A percentile compares a stretch with the other conserved stretches of the same genome.
phyloP scores from a whole-genome alignment of 2,329 filamentous ascomycete genomes.

The Trichoderma harzianum region DNA sequence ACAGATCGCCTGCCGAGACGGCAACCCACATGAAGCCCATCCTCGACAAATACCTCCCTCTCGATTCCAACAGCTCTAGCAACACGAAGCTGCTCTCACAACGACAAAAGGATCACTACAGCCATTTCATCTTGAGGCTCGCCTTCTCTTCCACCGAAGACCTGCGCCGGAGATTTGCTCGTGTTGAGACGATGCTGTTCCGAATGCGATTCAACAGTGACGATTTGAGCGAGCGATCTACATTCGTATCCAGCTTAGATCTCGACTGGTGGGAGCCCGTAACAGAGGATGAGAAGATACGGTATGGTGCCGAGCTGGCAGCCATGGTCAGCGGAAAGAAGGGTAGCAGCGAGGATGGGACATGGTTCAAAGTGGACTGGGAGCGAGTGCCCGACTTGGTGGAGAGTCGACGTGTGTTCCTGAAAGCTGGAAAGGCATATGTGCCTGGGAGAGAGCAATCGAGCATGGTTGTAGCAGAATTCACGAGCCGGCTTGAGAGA shows the following conservation, averaged over 20 bases:
- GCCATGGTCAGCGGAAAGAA: conserved; percentile 43
- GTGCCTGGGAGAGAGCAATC: conserved; percentile 84
- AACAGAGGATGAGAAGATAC: conserved; percentile 70
- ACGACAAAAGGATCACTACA: conserved; percentile 93
- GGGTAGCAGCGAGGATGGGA: conserved; percentile 64
- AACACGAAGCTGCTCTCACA: conserved; percentile 61
- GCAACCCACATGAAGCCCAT: conserved; percentile 78
- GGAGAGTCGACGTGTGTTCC: conserved; percentile 70
- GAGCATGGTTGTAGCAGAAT: conserved; percentile 87
- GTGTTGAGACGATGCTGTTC: conserved; percentile 88
- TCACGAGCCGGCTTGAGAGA: conserved; percentile 72
- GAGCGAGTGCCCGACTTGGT: conserved; percentile 87
- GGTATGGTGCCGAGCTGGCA: conserved; percentile 59
- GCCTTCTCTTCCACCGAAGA: conserved; percentile 93
- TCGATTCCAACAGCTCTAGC: conserved; percentile 69
- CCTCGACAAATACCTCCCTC: conserved; percentile 80
- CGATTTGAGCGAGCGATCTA: conserved; percentile 65
- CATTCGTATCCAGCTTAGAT: conserved; percentile 73
- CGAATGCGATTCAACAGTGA: conserved; percentile 77
- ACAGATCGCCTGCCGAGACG: conserved; percentile 80
- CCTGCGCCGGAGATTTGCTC: conserved; percentile 76
- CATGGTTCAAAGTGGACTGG: conserved; percentile 97
- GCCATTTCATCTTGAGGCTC: conserved; percentile 91
- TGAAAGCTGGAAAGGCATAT: conserved; percentile 82
- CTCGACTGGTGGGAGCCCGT: conserved; percentile 91